Evolutionary conservation across 2,329 filamentous ascomycete genomes (phyloP).

Genomic region (Ophiostoma sp.): DNA sequence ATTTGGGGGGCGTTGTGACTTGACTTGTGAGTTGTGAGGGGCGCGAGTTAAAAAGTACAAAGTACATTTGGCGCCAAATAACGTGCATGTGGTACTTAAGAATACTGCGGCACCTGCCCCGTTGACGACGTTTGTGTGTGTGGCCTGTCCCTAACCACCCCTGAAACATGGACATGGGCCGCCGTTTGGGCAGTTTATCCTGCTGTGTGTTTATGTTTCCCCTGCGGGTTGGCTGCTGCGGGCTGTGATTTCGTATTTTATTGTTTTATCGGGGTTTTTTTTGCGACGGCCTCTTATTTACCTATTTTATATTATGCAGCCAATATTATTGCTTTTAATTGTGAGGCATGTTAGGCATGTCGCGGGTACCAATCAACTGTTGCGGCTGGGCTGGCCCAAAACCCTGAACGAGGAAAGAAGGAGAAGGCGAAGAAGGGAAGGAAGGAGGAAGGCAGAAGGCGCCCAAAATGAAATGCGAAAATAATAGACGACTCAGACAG

Average conservation of each 20-base stretch:
- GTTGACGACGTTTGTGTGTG: background rate
- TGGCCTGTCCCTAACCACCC: slow-evolving; percentile 25
- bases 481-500: background rate
- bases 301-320: background rate
- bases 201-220: background rate
- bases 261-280: background rate
- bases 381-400: background rate
- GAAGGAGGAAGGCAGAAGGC: background rate
- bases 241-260: background rate
- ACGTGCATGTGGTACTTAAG: background rate
- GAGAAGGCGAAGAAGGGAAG: slow-evolving; percentile 4
- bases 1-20: background rate
- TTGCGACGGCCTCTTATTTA: too few relatives aligned
- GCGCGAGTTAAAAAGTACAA: background rate
- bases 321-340: background rate
- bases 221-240: background rate
- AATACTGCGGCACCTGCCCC: background rate
- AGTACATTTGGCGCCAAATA: background rate
- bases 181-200: slow-evolving; percentile 28
- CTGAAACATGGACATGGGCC: slow-evolving; percentile 33
- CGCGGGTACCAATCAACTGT: slow-evolving; percentile 13
- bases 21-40: background rate
- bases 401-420: slow-evolving; percentile 8
- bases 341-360: background rate
- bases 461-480: background rate